phyloP scores from a whole-genome alignment of 129 eudicot genomes.

The Lactuca saligna region DNA sequence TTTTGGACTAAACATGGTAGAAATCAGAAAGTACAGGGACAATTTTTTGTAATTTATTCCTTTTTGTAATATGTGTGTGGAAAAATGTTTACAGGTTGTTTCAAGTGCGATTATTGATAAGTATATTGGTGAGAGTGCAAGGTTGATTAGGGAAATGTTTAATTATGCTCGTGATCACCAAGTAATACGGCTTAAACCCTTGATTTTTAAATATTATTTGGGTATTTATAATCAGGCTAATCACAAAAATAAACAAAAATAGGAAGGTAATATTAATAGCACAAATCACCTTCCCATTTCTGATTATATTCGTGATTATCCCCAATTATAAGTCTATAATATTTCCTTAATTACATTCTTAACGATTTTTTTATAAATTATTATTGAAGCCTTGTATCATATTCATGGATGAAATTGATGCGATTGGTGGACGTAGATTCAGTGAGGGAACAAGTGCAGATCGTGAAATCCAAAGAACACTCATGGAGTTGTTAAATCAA shows the following conservation, averaged over 20 bases:
- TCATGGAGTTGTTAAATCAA: slow-evolving; percentile 93
- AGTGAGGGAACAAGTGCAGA: slow-evolving; percentile 99
- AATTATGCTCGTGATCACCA: slow-evolving; percentile 98
- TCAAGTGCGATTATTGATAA: slow-evolving; percentile 97
- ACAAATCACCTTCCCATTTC: slow-evolving; percentile 41
- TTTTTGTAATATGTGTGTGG: background rate
- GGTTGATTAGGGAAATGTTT: slow-evolving; percentile 96
- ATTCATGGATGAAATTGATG: slow-evolving; percentile 98
- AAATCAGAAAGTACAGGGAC: background rate
- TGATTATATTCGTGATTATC: slow-evolving; percentile 90
- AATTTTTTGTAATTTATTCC: no score
- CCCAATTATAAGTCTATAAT: background rate
- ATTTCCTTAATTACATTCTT: slow-evolving; percentile 1
- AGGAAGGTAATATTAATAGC: background rate
- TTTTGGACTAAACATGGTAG: background rate
- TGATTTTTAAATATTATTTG: background rate
- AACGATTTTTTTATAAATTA: slow-evolving; percentile 3
- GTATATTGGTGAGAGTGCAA: slow-evolving; percentile 98
- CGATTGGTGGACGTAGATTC: slow-evolving; percentile 97
- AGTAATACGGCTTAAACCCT: slow-evolving; percentile 54
- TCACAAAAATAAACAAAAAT: no score
- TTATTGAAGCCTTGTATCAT: slow-evolving; percentile 85
- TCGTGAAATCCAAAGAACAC: slow-evolving; percentile 99
- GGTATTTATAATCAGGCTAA: background rate
- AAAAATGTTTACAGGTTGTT: slow-evolving; percentile 60